A percentile compares a stretch with the other conserved stretches of the same genome.
phyloP scores from a whole-genome alignment of 2,329 filamentous ascomycete genomes.

The Colletotrichum camelliae region DNA sequence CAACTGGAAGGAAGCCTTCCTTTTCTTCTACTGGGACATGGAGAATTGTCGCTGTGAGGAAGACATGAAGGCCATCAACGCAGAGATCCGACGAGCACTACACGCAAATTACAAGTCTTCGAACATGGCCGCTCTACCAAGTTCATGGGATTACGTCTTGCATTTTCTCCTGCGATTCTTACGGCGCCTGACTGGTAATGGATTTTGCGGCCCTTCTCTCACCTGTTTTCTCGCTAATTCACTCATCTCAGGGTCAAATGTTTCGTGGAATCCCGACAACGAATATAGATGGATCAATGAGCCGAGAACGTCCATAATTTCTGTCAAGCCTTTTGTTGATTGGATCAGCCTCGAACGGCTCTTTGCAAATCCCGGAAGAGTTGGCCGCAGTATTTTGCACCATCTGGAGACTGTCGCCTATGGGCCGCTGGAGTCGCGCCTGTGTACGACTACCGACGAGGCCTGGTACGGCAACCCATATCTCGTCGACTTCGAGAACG shows the following conservation, averaged over 20 bases:
- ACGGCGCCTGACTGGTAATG: neutral
- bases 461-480: neutral
- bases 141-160: neutral
- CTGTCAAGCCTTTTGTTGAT: neutral
- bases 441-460: neutral
- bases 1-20: slow-evolving; percentile 11
- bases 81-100: neutral
- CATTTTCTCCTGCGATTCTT: neutral
- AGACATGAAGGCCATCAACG: neutral
- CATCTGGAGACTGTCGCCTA: neutral
- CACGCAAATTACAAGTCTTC: neutral
- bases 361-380: neutral
- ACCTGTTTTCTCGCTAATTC: neutral
- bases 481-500: neutral
- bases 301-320: neutral
- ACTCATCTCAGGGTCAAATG: neutral
- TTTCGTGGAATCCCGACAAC: neutral
- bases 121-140: neutral
- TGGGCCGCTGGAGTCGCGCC: neutral
- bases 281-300: neutral
- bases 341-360: neutral
- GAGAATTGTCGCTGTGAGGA: neutral
- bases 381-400: neutral
- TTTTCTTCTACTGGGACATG: slow-evolving; percentile 12
- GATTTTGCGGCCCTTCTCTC: neutral